Conservation (phyloP, 176 grass and related monocot genomes). For the Dactylis glomerata region DNA sequence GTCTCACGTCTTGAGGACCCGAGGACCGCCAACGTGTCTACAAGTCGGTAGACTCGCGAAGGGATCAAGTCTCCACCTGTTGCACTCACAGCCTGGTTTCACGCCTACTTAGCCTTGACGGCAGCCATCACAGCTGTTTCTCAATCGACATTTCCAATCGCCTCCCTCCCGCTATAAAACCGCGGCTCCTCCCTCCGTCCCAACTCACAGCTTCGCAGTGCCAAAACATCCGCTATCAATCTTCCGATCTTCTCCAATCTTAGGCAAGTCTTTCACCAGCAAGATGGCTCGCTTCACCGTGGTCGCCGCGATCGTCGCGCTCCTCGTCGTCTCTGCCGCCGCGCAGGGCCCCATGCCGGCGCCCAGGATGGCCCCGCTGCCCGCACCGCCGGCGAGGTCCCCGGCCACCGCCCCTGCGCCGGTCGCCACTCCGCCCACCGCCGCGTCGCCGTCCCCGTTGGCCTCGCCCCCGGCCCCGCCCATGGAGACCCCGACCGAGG, state of each 20-base stretch:
- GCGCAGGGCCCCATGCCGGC: not conserved
- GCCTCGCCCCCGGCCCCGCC: slow-evolving; percentile 27
- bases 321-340: slow-evolving; percentile 27
- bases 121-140: slow-evolving; percentile 3
- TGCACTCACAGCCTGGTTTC: not conserved
- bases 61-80: not conserved
- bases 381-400: slow-evolving; percentile 29
- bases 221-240: not conserved
- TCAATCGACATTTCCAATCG: not conserved
- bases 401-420: slow-evolving; percentile 21
- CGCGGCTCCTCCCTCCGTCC: not conserved
- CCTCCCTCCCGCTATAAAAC: slow-evolving; percentile 28
- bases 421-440: slow-evolving; percentile 15
- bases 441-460: slow-evolving; percentile 19
- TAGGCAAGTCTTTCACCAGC: not conserved
- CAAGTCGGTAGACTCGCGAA: slow-evolving; percentile 15
- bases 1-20: not conserved
- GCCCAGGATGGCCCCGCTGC: slow-evolving; percentile 34
- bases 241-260: not conserved
- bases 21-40: not conserved
- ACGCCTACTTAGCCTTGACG: not conserved
- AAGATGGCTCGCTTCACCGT: not conserved
- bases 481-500: not conserved
- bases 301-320: slow-evolving; percentile 12
- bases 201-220: not conserved